Percentiles rank a stretch among this genome's conserved stretches.
phyloP scores from a whole-genome alignment of 345 rosid species.

The Rhizophora apiculata region DNA sequence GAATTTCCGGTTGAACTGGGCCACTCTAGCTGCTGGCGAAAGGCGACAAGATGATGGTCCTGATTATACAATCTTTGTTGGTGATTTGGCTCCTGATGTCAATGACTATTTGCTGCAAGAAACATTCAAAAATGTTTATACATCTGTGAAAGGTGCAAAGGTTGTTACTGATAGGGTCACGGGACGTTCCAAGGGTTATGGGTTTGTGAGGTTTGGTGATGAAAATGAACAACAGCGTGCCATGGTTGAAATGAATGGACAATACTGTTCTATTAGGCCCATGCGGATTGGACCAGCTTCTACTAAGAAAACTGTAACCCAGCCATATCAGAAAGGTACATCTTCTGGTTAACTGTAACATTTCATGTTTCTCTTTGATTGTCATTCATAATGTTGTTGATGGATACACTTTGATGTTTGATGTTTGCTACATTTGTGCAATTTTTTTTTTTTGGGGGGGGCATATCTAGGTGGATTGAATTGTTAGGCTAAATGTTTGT shows the following conservation, averaged over 20 bases:
- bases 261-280: conserved; percentile 73
- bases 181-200: conserved; percentile 95
- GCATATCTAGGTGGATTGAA: conserved; percentile 3
- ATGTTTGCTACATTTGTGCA: conserved; percentile 6
- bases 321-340: conserved; percentile 75
- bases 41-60: conserved; percentile 82
- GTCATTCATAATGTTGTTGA: neutral
- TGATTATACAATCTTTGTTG: conserved; percentile 84
- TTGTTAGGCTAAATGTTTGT: conserved; percentile 30
- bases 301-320: conserved; percentile 63
- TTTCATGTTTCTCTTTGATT: neutral
- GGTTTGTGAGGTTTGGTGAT: conserved; percentile 88
- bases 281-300: conserved; percentile 97
- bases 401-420: neutral
- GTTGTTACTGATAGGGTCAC: conserved; percentile 90
- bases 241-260: conserved; percentile 95
- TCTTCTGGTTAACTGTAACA: neutral
- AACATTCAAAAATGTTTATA: conserved; percentile 57
- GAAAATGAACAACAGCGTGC: conserved; percentile 81
- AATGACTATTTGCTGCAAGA: conserved; percentile 73
- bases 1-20: conserved; percentile 87
- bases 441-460: neutral
- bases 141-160: conserved; percentile 86
- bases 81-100: conserved; percentile 92
- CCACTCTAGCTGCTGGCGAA: conserved; percentile 82